Conservation (phyloP, 305 asterid genomes). For the Solanum hybrid region DNA sequence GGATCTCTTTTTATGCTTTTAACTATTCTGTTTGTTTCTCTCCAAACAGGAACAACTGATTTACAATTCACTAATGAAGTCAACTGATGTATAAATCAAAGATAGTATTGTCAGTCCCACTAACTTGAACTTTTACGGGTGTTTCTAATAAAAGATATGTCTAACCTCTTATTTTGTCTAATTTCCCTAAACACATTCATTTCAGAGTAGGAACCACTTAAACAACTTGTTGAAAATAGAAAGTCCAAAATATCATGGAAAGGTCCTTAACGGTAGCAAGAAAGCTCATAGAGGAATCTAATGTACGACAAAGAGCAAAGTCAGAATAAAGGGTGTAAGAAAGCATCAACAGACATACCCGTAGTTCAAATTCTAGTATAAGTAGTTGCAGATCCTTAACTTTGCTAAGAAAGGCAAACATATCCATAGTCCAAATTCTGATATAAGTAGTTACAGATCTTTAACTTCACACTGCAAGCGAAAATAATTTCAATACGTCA, state of each 20-base stretch:
- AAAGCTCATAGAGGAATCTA: not conserved
- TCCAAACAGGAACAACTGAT: not conserved
- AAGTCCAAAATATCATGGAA: not conserved
- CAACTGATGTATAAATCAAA: not conserved
- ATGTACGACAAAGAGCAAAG: not conserved
- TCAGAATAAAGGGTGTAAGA: not conserved
- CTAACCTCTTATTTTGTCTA: not conserved
- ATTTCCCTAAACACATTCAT: not conserved
- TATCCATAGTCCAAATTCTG: not conserved
- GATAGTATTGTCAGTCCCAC: not conserved
- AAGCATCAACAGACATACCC: not conserved
- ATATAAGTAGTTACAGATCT: not conserved
- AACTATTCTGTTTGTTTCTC: not conserved
- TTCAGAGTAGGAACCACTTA: not conserved
- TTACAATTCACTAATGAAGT: not conserved
- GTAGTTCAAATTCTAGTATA: not conserved
- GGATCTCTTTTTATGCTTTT: not conserved
- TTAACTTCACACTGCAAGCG: not conserved
- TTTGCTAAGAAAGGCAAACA: not conserved
- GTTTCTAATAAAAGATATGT: not conserved
- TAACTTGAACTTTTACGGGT: not conserved
- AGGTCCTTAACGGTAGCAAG: not conserved
- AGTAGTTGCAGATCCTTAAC: not conserved
- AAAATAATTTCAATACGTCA: not conserved
- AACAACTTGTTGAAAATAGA: not conserved